Base-by-base conservation (phyloP, 805 yeast genomes). In the Candida easanensis region DNA sequence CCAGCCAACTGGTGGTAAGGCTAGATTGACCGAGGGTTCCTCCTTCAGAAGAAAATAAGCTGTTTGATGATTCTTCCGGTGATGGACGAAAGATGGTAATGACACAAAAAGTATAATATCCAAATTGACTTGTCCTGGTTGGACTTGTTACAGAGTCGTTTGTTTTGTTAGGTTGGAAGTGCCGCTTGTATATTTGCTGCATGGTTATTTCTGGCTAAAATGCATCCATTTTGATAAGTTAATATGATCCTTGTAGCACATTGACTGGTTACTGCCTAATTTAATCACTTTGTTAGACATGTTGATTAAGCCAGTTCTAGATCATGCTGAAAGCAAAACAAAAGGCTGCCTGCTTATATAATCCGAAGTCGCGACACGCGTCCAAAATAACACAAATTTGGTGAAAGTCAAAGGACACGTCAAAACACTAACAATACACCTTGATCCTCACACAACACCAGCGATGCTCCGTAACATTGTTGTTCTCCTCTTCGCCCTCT, bases 1-100 rank as follows among this genome's bases (percentile, higher is more conserved):
- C 79, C 84, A 93, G 68, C 99, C 99, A 71, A 86, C 97, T 60
- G 99, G 99, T 82, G 99, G 99, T 81, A 93, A 93, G 83, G 97
- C 98, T 69, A 89, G 85, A 77, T 83, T 93, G 73, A 89, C 98
- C 63, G 99, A 95, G 80, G 99, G 99, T 75, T 87, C 95, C 71
- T 93, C 99, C 66, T 93, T 89, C 93, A 89, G 98, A 85, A 88
- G 88, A 79, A 93, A 91, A 88, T 91, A 88, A 84, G 59, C 21
- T 22, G 7, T n/a, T n/a, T n/a, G n/a, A n/a, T n/a, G n/a, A n/a
- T n/a, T n/a, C n/a, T n/a, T n/a, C 5, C 18, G 18, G 9, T 16
- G 33, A 15, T 30, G 33, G n/a, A 14, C 10, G 7, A n/a, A 27
- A 27, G 31, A 27, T 27, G 31, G 23, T 8, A 32, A 32, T 17